Evolutionary conservation across 805 yeast genomes (phyloP).

Genomic region (Candida jianshihensis): DNA sequence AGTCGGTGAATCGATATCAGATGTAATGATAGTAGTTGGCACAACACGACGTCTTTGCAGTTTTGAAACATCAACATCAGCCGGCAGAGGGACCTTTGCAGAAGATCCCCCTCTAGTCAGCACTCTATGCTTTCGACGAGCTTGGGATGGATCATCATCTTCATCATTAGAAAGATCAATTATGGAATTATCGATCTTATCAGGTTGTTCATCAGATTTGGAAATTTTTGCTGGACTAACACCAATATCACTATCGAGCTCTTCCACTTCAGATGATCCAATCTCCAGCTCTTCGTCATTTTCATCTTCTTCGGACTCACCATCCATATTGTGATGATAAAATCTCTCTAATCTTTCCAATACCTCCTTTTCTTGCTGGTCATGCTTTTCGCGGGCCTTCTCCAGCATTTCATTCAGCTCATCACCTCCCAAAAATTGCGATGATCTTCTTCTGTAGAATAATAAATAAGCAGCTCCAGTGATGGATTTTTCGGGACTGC

Average conservation of each 20-base stretch:
- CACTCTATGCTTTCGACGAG: conserved; percentile 21
- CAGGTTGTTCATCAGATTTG: too few species aligned
- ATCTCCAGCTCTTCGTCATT: conserved; percentile 11
- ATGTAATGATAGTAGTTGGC: conserved; percentile 3
- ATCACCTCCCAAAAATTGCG: conserved; percentile 40
- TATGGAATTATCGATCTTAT: conserved; percentile 17
- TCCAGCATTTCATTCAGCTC: conserved; percentile 33
- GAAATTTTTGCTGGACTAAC: too few species aligned
- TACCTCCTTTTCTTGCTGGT: conserved; percentile 17
- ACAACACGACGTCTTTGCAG: not conserved
- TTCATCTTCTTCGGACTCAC: conserved; percentile 14
- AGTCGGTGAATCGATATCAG: conserved; percentile 20
- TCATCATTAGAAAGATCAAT: conserved; percentile 20
- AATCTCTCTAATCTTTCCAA: conserved; percentile 19
- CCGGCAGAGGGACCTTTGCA: too few species aligned
- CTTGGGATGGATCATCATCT: conserved; percentile 13
- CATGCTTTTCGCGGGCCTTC: conserved; percentile 32
- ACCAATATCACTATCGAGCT: not conserved
- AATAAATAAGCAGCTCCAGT: conserved; percentile 81
- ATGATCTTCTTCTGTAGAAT: conserved; percentile 60
- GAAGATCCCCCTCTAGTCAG: too few species aligned
- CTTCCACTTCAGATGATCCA: conserved; percentile 3
- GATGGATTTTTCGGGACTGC: conserved; percentile 53
- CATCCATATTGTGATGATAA: conserved; percentile 22
- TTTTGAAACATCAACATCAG: too few species aligned